Conservation (phyloP, 1,284 basidiomycete genomes). For the Grifola frondosa region DNA sequence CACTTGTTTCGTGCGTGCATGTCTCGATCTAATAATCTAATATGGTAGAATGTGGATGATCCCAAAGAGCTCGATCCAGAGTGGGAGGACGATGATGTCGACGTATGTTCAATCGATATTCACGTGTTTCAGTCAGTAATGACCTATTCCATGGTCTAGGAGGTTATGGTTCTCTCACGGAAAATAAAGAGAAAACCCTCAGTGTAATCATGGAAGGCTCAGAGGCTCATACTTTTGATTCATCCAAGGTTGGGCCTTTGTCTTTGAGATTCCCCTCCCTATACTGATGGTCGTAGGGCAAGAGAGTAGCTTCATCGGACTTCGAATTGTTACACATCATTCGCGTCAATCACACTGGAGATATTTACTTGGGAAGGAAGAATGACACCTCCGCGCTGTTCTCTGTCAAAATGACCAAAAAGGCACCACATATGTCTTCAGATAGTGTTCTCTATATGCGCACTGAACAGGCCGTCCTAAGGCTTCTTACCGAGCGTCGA, state of each 20-base stretch:
- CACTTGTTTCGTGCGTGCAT: background rate
- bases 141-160: no score
- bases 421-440: slow-evolving; percentile 47
- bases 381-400: slow-evolving; percentile 37
- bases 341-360: slow-evolving; percentile 1
- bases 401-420: slow-evolving; percentile 64
- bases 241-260: slow-evolving; percentile 3
- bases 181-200: slow-evolving; percentile 19
- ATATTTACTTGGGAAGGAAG: slow-evolving; percentile 19
- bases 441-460: slow-evolving; percentile 38
- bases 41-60: slow-evolving; percentile 14
- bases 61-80: slow-evolving; percentile 25
- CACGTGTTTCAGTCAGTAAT: no score
- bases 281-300: background rate
- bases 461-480: slow-evolving; percentile 63
- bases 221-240: slow-evolving; percentile 2
- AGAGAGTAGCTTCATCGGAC: slow-evolving; percentile 2
- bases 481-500: slow-evolving; percentile 46
- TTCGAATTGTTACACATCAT: slow-evolving; percentile 21
- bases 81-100: slow-evolving; percentile 33
- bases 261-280: background rate
- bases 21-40: background rate
- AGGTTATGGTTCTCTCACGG: slow-evolving; percentile 24
- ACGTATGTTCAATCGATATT: no score
- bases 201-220: slow-evolving; percentile 17